Evolutionary conservation across 495 filamentous ascomycete species (phyloP).

Genomic region (Tuber indicum): DNA sequence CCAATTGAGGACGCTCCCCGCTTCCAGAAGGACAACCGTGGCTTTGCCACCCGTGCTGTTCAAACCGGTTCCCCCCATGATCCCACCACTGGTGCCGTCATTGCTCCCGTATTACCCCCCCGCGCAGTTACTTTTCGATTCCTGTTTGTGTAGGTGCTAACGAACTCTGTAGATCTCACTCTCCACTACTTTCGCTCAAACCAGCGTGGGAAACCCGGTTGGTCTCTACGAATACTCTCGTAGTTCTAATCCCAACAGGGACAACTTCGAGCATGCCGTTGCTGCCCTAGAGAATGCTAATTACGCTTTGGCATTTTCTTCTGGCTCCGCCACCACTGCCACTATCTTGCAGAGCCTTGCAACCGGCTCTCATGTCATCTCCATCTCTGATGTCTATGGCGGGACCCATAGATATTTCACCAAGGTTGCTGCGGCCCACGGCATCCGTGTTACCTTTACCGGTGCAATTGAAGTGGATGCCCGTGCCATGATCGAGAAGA

Average conservation of each 20-base stretch:
- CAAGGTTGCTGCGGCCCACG: constrained; percentile 89
- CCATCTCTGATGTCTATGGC: constrained; percentile 94
- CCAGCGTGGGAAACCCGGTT: constrained; percentile 72
- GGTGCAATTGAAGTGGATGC: constrained; percentile 83
- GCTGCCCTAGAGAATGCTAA: constrained; percentile 88
- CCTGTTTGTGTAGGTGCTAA: background rate
- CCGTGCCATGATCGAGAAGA: constrained; percentile 69
- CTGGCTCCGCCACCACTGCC: constrained; percentile 89
- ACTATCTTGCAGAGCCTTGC: constrained; percentile 88
- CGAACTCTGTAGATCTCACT: constrained; percentile 70
- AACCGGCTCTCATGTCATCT: constrained; percentile 85
- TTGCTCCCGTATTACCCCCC: constrained; percentile 59
- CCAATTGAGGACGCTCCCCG: constrained; percentile 29
- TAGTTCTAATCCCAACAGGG: constrained; percentile 85
- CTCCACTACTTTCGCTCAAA: constrained; percentile 88
- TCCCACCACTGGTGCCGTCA: constrained; percentile 86
- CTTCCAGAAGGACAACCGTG: constrained; percentile 35
- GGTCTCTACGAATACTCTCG: constrained; percentile 86
- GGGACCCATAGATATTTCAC: constrained; percentile 99
- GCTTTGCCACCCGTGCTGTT: constrained; percentile 86
- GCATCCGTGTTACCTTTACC: constrained; percentile 89
- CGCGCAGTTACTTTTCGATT: background rate
- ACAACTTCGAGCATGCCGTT: constrained; percentile 86
- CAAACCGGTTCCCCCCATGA: constrained; percentile 89
- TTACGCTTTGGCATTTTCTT: constrained; percentile 90